phyloP scores from a whole-genome alignment of 1,284 basidiomycete genomes.

The Dichomitus squalens region DNA sequence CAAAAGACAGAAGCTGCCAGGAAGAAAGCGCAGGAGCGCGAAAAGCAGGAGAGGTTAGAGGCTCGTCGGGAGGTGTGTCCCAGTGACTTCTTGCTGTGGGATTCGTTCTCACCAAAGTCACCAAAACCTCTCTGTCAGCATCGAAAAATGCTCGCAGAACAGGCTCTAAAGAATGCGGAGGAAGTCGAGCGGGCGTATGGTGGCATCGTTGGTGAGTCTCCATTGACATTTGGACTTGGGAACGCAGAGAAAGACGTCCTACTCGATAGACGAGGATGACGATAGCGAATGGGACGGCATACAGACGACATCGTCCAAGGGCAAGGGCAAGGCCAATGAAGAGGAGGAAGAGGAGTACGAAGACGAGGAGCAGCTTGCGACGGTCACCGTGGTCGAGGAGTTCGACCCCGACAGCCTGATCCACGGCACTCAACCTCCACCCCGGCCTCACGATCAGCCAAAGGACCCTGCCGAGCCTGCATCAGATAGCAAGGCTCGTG shows the following conservation, averaged over 20 bases:
- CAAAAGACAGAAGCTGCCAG: slow-evolving; percentile 72
- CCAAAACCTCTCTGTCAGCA: slow-evolving; percentile 45
- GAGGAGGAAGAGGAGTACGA: slow-evolving; percentile 64
- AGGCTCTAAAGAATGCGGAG: slow-evolving; percentile 68
- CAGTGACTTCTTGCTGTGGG: not conserved
- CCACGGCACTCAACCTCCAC: slow-evolving; percentile 41
- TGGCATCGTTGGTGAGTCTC: slow-evolving; percentile 45
- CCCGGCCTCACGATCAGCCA: not conserved
- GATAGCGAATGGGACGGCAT: slow-evolving; percentile 51
- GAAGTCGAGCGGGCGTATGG: slow-evolving; percentile 75
- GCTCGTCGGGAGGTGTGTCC: slow-evolving; percentile 64
- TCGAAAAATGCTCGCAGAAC: slow-evolving; percentile 69
- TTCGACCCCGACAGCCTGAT: slow-evolving; percentile 68
- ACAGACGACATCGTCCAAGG: slow-evolving; percentile 26
- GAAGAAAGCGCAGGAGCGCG: slow-evolving; percentile 65
- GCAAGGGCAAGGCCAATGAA: slow-evolving; percentile 35
- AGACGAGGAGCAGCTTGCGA: slow-evolving; percentile 77
- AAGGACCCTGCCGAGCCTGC: not conserved
- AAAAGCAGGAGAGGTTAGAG: slow-evolving; percentile 71
- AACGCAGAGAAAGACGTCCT: slow-evolving; percentile 17
- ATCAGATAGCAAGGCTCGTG: not conserved
- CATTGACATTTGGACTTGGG: slow-evolving; percentile 14
- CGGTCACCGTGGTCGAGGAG: slow-evolving; percentile 82
- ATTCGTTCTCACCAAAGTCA: slow-evolving; percentile 5
- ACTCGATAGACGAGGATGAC: slow-evolving; percentile 28